Evolutionary conservation across 2,329 filamentous ascomycete species (phyloP), one percentile per base, ranked within the genome.

Genomic region (Magnaporthales sp.): DNA sequence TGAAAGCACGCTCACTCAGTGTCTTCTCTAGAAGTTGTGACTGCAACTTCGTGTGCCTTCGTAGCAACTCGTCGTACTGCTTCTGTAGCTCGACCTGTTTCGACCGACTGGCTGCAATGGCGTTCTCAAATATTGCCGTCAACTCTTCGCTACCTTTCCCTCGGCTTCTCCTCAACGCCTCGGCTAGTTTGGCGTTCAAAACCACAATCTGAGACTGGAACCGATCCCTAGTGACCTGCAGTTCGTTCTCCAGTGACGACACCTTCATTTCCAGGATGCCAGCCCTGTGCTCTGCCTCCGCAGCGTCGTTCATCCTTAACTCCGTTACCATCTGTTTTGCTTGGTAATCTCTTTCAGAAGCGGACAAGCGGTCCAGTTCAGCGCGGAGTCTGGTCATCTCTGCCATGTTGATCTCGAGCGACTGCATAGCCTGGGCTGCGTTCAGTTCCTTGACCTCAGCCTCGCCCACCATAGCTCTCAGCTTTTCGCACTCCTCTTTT

Each of bases 371-470:
- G 26, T 83, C 79, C 2, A 90, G 82, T 70, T 91, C 85, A 0
- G 78, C 78, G 67, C 83, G 84, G 19, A 92, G 78, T 38, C 81
- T 79, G 68, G 87, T 83, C 62, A 90, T 77, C 70, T 91, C 87
- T 63, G 83, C 81, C 2, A 85, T 79, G 65, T 86, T 84, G 19
- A 84, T 81, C 72, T 90, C 84, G 38, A 89, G 82, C 11, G 86
- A 84, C 71, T 88, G 83, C 70, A 89, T 80, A 66, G 86, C 85
- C 72, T 92, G 89, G 68, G 86, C 83, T 67, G 84, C 82, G 66
- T 82, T 82, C 32, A 90, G 76, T 72, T 91, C 89, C 68, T 87
- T 86, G 6, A 88, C 86, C 75, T 95, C 91, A 0, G 85, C 86
- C 32, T 87, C 85, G 51, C 89, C 86, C 0, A 94, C 81, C 4